Percentiles rank a stretch among this genome's conserved stretches.
Conservation (phyloP, 306 rosid species). For the Pachyrhizus erosus region DNA sequence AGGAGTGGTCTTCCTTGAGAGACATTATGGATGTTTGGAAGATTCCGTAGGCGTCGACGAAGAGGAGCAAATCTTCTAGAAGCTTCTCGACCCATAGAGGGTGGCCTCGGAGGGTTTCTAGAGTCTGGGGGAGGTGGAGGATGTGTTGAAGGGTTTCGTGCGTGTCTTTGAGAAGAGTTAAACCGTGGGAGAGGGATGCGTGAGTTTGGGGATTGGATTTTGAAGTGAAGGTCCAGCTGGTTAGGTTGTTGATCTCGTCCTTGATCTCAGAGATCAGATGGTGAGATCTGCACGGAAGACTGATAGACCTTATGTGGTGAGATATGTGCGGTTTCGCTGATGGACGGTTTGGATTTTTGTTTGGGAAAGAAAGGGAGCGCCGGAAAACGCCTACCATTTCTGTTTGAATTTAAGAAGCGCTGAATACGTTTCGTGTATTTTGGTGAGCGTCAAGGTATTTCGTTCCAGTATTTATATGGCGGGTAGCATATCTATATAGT, state of each 20-base stretch:
- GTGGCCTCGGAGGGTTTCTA: conserved; percentile 69
- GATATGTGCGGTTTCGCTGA: conserved; percentile 54
- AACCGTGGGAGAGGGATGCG: conserved; percentile 57
- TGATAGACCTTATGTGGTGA: conserved; percentile 80
- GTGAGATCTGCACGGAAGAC: conserved; percentile 93
- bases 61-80: conserved; percentile 73
- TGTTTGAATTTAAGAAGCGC: too few relatives aligned
- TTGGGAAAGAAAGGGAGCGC: conserved; percentile 81
- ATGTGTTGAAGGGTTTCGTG: conserved; percentile 70
- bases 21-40: conserved; percentile 66
- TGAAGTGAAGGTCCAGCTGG: conserved; percentile 49
- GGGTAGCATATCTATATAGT: not conserved
- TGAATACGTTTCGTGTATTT: not conserved
- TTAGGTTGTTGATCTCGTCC: conserved; percentile 58
- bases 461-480: conserved; percentile 21
- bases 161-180: conserved; percentile 60
- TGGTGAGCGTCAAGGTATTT: conserved; percentile 7
- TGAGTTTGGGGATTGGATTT: conserved; percentile 42
- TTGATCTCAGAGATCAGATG: conserved; percentile 81
- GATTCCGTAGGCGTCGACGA: conserved; percentile 77
- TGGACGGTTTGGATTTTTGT: conserved; percentile 68
- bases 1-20: conserved; percentile 64
- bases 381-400: conserved; percentile 87
- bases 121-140: conserved; percentile 80
- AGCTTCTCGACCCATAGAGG: conserved; percentile 64